Conservation (phyloP, 768 basidiomycete species). For the Mycena vulgaris region DNA sequence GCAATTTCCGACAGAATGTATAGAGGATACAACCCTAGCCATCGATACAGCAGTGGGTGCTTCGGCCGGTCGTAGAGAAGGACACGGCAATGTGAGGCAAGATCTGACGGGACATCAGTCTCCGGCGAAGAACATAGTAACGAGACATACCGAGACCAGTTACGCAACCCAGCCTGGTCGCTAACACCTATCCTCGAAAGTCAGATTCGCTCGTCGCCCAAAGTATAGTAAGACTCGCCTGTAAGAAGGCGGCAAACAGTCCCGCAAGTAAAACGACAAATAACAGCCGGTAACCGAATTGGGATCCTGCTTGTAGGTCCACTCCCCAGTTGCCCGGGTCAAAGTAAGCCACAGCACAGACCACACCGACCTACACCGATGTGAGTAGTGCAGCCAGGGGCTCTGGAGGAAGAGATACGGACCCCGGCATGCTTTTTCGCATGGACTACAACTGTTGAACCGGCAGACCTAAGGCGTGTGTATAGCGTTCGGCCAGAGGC, state of each 20-base stretch:
- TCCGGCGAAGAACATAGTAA: background rate
- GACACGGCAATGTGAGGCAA: slow-evolving; percentile 73
- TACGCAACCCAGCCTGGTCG: slow-evolving; percentile 86
- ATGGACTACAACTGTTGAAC: slow-evolving; percentile 61
- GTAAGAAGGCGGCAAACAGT: slow-evolving; percentile 86
- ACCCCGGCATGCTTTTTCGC: slow-evolving; percentile 77
- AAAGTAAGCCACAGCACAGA: slow-evolving; percentile 92
- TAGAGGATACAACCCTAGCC: slow-evolving; percentile 75
- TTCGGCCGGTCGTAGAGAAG: slow-evolving; percentile 76
- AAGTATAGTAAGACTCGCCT: slow-evolving; percentile 60
- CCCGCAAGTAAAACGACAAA: slow-evolving; percentile 90
- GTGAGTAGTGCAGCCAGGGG: slow-evolving; percentile 49
- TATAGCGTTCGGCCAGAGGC: slow-evolving; percentile 10
- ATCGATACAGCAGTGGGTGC: slow-evolving; percentile 70
- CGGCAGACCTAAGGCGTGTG: slow-evolving; percentile 49
- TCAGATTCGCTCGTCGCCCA: background rate
- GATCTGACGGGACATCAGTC: slow-evolving; percentile 49
- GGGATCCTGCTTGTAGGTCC: slow-evolving; percentile 88
- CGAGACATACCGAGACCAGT: slow-evolving; percentile 77
- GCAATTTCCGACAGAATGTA: slow-evolving; percentile 78
- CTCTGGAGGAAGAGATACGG: background rate
- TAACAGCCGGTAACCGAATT: slow-evolving; percentile 88
- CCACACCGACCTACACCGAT: slow-evolving; percentile 69
- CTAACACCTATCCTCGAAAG: slow-evolving; percentile 68
- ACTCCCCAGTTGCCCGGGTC: slow-evolving; percentile 85